These are phyloP conservation scores for Epichloe elymi DNA, from an alignment of 2,329 filamentous ascomycete species.

Conservation along the genomic window DNA sequence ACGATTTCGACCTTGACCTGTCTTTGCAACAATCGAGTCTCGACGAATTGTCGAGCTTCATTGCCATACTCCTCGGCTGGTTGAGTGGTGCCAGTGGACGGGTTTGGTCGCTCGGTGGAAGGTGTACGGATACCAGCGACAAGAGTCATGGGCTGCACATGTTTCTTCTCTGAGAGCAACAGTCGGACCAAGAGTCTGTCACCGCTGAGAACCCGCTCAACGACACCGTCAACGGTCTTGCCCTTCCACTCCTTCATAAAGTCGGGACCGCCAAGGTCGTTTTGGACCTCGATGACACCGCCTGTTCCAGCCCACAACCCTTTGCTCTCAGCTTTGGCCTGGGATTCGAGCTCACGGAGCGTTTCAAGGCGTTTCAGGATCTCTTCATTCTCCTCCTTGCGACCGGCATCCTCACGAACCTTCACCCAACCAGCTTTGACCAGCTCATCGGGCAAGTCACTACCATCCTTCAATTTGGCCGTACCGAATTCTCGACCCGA, in stretches of 20 bases:
- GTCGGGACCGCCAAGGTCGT: slow-evolving; percentile 67
- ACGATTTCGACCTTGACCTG: slow-evolving; percentile 72
- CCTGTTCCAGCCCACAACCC: slow-evolving; percentile 63
- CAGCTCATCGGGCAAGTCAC: slow-evolving; percentile 64
- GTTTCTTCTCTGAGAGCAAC: slow-evolving; percentile 66
- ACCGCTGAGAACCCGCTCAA: slow-evolving; percentile 84
- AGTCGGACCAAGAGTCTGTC: slow-evolving; percentile 81
- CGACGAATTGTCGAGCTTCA: slow-evolving; percentile 79
- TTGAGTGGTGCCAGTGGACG: slow-evolving; percentile 66
- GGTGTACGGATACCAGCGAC: slow-evolving; percentile 82
- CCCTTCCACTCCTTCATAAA: slow-evolving; percentile 80
- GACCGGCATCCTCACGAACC: slow-evolving; percentile 84
- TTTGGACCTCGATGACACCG: slow-evolving; percentile 60
- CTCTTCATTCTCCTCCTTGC: slow-evolving; percentile 77
- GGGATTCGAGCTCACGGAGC: slow-evolving; percentile 62
- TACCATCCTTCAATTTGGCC: slow-evolving; percentile 63
- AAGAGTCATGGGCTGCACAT: slow-evolving; percentile 78
- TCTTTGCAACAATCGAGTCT: slow-evolving; percentile 73
- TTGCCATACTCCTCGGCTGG: slow-evolving; percentile 82
- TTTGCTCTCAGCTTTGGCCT: slow-evolving; percentile 65
- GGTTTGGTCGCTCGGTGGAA: slow-evolving; percentile 72
- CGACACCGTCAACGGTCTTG: slow-evolving; percentile 68
- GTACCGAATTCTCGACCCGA: slow-evolving; percentile 80
- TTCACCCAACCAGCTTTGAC: slow-evolving; percentile 87
- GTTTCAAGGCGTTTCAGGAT: slow-evolving; percentile 59